These are phyloP conservation scores for Cyclocybe cylindracea DNA, from an alignment of 768 basidiomycete genomes.

Conservation along the genomic window DNA sequence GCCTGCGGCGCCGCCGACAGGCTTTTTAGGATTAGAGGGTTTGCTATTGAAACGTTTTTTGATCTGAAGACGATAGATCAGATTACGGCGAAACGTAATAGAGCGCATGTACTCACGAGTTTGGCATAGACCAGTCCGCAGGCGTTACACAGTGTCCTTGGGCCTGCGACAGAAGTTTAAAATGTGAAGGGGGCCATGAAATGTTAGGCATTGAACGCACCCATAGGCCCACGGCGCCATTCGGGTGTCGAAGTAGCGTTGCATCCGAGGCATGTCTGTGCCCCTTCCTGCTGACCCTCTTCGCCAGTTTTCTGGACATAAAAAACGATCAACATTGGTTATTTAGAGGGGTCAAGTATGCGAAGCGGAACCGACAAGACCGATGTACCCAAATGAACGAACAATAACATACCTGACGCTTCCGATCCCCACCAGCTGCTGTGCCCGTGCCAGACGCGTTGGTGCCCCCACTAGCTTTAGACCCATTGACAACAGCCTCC, in stretches of 20 bases:
- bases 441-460: slow-evolving; percentile 5
- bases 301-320: slow-evolving; percentile 37
- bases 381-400: slow-evolving; percentile 1
- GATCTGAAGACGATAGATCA: slow-evolving; percentile 11
- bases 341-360: neutral
- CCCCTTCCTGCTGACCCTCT: slow-evolving; percentile 49
- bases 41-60: slow-evolving; percentile 22
- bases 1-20: neutral
- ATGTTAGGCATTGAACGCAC: slow-evolving; percentile 37
- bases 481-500: slow-evolving; percentile 3
- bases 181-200: neutral
- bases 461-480: neutral
- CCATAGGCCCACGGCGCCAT: slow-evolving; percentile 83
- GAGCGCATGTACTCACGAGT: slow-evolving; percentile 51
- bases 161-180: slow-evolving; percentile 48
- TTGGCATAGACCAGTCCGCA: slow-evolving; percentile 88
- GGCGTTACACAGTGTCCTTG: slow-evolving; percentile 82
- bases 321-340: neutral
- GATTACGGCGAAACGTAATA: neutral
- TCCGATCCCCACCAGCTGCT: slow-evolving; percentile 14
- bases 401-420: neutral
- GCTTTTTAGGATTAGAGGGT: slow-evolving; percentile 9
- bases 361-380: neutral
- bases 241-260: slow-evolving; percentile 84
- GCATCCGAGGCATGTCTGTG: slow-evolving; percentile 79